phyloP scores from a whole-genome alignment of 208 protist species.

The Leishmania arabica region DNA sequence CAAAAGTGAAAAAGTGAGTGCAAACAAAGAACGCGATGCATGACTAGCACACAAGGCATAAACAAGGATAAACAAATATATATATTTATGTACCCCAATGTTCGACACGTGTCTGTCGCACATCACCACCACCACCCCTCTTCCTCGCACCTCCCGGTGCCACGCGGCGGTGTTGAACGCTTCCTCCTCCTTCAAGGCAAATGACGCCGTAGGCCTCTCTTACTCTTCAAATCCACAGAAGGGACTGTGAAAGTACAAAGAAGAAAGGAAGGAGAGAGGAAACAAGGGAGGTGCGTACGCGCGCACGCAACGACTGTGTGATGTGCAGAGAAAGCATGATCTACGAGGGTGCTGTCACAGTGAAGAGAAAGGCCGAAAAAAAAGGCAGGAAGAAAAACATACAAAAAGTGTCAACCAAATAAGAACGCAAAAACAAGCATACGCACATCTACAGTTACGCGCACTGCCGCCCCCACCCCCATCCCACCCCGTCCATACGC shows the following conservation, averaged over 20 bases:
- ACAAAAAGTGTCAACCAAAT: not conserved
- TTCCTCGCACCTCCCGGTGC: not conserved
- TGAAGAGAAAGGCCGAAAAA: not conserved
- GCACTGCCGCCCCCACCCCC: not conserved
- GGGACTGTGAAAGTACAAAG: not conserved
- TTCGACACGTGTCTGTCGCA: not conserved
- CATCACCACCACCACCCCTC: not conserved
- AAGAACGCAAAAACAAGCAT: not conserved
- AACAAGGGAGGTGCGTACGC: not conserved
- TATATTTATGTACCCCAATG: not conserved
- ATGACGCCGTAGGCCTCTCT: not conserved
- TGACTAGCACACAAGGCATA: not conserved
- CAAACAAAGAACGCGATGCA: not conserved
- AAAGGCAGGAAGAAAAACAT: not conserved
- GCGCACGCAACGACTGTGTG: not conserved
- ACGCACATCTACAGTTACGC: not conserved
- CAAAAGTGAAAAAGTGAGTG: not conserved
- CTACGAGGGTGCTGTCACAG: not conserved
- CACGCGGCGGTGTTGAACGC: not conserved
- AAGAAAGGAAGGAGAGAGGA: not conserved
- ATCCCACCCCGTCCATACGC: not conserved
- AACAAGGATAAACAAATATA: not conserved
- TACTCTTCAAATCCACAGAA: not conserved
- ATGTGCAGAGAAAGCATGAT: not conserved
- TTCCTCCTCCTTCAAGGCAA: not conserved